A percentile compares a stretch with the other conserved stretches of the same genome.
These are phyloP conservation scores for Fusarium liriodendri DNA, from an alignment of 2,329 filamentous ascomycete genomes.

Conservation along the genomic window DNA sequence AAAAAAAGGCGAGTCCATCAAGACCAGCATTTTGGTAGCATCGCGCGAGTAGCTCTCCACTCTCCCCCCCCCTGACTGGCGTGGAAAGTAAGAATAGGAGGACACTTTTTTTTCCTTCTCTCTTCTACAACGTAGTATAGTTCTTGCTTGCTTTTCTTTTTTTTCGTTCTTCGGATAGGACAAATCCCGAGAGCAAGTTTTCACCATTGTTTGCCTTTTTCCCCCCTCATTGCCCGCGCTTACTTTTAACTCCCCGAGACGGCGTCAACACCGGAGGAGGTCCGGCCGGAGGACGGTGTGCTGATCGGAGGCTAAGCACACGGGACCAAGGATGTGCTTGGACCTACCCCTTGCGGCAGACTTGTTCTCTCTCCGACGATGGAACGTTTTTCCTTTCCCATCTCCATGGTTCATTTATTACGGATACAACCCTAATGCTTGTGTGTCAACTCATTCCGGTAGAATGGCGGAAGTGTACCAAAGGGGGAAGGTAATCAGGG, in stretches of 20 bases:
- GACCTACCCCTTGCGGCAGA: not conserved
- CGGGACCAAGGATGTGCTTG: not conserved
- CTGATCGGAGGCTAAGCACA: not conserved
- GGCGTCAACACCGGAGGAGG: not conserved
- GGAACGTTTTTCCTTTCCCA: not conserved
- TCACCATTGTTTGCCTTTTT: not conserved
- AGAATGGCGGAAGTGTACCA: conserved; percentile 1
- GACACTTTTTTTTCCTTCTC: not conserved
- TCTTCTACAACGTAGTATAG: not conserved
- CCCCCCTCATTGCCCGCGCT: not conserved
- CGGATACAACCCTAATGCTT: not conserved
- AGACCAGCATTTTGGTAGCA: not conserved
- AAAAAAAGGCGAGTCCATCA: not conserved
- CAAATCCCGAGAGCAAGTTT: not conserved
- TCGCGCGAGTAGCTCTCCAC: not conserved
- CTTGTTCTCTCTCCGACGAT: not conserved
- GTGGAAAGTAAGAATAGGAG: not conserved
- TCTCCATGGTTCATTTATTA: not conserved
- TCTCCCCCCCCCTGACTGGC: not conserved
- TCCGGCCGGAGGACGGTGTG: not conserved
- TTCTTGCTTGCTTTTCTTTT: not conserved
- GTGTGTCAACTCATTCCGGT: not conserved
- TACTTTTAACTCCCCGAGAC: not conserved
- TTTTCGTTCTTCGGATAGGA: not conserved
- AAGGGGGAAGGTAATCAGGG: conserved; percentile 32